Conservation (phyloP, 1,284 basidiomycete genomes). For the Leccinum variabile region DNA sequence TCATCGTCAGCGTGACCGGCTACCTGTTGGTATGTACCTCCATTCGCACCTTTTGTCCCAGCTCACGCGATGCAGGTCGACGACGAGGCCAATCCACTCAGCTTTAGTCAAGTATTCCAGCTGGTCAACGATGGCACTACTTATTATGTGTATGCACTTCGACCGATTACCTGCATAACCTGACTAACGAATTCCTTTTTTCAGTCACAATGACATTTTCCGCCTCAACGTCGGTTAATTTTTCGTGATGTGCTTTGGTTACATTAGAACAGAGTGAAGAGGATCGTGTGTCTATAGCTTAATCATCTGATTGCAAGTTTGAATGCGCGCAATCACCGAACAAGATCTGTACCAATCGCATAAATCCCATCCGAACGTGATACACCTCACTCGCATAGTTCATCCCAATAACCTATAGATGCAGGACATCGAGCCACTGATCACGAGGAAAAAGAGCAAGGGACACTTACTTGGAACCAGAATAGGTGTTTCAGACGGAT, state of each 20-base stretch:
- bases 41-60: neutral
- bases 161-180: neutral
- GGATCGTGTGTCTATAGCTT: constrained; percentile 18
- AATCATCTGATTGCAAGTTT: neutral
- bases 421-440: neutral
- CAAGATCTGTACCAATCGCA: neutral
- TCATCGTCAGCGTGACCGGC: constrained; percentile 91
- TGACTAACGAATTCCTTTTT: constrained; percentile 6
- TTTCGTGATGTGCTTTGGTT: neutral
- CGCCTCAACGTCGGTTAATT: constrained; percentile 69
- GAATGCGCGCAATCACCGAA: neutral
- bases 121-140: constrained; percentile 75
- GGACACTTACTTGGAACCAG: constrained; percentile 13
- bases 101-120: constrained; percentile 92
- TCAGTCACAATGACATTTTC: constrained; percentile 86
- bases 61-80: constrained; percentile 61
- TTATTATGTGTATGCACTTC: constrained; percentile 79
- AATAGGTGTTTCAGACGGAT: constrained; percentile 13
- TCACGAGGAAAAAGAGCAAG: neutral
- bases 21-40: constrained; percentile 60
- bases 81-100: constrained; percentile 77
- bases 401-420: constrained; percentile 19
- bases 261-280: constrained; percentile 6
- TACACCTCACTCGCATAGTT: constrained; percentile 18
- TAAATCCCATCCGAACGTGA: neutral